Percentiles rank a stretch among this genome's conserved stretches.
These are phyloP conservation scores for Brassica nigra DNA, from an alignment of 345 rosid species.

Conservation along the genomic window DNA sequence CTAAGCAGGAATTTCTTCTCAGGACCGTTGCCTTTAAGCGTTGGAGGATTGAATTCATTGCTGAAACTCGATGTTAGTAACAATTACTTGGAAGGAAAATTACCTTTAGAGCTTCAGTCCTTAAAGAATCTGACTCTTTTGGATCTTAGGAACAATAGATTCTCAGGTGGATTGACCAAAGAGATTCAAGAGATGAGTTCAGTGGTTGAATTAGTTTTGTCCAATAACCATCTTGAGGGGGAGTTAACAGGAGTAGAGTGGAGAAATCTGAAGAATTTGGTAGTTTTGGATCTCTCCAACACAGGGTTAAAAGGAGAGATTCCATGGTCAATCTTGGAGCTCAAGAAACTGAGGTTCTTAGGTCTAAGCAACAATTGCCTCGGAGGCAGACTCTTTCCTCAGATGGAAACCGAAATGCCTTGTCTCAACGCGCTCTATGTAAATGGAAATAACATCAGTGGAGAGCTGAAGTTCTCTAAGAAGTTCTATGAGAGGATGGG, in stretches of 20 bases:
- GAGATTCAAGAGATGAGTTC: conserved; percentile 63
- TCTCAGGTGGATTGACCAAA: conserved; percentile 65
- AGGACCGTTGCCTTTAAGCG: conserved; percentile 57
- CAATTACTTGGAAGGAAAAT: conserved; percentile 59
- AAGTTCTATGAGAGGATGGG: conserved; percentile 67
- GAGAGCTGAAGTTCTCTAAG: conserved; percentile 62
- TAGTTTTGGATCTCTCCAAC: conserved; percentile 65
- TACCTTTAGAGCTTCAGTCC: conserved; percentile 52
- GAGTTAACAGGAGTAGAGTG: conserved; percentile 55
- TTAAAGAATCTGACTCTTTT: conserved; percentile 72
- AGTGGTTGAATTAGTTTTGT: conserved; percentile 63
- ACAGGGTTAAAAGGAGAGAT: conserved; percentile 62
- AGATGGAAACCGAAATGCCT: conserved; percentile 65
- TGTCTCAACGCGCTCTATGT: conserved; percentile 62
- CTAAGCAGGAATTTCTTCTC: conserved; percentile 73
- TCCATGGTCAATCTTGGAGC: conserved; percentile 57
- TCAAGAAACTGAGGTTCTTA: conserved; percentile 73
- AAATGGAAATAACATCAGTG: conserved; percentile 80
- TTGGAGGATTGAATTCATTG: conserved; percentile 61
- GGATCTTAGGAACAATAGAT: conserved; percentile 71
- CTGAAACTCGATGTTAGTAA: conserved; percentile 85
- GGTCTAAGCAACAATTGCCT: conserved; percentile 76
- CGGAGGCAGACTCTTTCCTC: conserved; percentile 53
- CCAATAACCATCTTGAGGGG: conserved; percentile 66
- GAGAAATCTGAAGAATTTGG: conserved; percentile 58